Evolutionary conservation across 345 rosid species (phyloP).

Genomic region (Populus simonii): DNA sequence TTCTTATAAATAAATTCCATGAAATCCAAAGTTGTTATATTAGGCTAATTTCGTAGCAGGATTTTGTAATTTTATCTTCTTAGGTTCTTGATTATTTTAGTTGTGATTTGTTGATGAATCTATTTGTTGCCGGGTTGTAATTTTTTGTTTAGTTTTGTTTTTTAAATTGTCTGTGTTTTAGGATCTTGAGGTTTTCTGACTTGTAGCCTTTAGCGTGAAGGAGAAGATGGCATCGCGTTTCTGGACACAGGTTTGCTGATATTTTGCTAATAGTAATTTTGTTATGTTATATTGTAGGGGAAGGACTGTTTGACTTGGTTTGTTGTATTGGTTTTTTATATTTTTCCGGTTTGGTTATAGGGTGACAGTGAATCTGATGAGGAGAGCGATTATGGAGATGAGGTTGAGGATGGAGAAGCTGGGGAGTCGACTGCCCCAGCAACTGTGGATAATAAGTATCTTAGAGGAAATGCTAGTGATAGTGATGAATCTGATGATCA

Average conservation of each 20-base stretch:
- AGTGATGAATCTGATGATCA: constrained; percentile 64
- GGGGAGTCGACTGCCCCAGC: constrained; percentile 32
- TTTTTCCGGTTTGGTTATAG: constrained; percentile 23
- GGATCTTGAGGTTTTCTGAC: constrained; percentile 14
- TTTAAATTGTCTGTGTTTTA: not conserved
- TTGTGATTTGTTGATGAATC: not conserved
- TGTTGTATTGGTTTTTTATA: not conserved
- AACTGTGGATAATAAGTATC: constrained; percentile 45
- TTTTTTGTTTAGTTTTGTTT: not conserved
- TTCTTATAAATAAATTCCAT: not conserved
- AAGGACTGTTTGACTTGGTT: not conserved
- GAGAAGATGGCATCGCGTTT: constrained; percentile 56
- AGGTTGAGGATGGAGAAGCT: constrained; percentile 31
- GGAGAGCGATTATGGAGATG: constrained; percentile 49
- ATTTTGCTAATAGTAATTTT: not conserved
- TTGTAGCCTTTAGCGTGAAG: not conserved
- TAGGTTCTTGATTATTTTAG: not conserved
- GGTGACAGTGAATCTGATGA: constrained; percentile 73
- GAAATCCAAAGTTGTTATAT: not conserved
- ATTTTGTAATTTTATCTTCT: not conserved
- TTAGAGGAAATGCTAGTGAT: constrained; percentile 52
- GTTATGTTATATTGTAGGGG: not conserved
- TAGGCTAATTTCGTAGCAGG: not conserved
- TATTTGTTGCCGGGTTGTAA: not conserved
- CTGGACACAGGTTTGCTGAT: constrained; percentile 59